Conservation (phyloP, 306 rosid genomes). For the Abrus pulchellus region DNA sequence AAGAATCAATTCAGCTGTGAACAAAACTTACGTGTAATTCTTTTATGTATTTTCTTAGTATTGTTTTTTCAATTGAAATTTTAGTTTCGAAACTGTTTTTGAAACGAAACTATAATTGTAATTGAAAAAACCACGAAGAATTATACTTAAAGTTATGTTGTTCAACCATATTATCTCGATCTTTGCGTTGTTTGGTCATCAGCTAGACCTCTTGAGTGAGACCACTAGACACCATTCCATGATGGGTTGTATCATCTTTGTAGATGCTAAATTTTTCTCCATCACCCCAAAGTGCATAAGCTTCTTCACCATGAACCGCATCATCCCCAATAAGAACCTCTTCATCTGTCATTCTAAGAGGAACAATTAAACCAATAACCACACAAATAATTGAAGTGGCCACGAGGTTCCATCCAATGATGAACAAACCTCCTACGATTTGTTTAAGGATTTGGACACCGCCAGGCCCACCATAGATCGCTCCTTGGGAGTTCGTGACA, state of each 20-base stretch:
- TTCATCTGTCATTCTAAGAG: conserved; percentile 67
- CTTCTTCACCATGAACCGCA: conserved; percentile 75
- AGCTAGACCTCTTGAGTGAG: conserved; percentile 55
- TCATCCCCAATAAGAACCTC: conserved; percentile 68
- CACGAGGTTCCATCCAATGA: conserved; percentile 63
- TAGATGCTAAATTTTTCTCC: conserved; percentile 61
- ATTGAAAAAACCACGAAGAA: too few species aligned
- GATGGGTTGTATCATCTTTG: conserved; percentile 50
- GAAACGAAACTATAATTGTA: too few species aligned
- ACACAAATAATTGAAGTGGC: conserved; percentile 63
- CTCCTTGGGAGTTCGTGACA: conserved; percentile 53
- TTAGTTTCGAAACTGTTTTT: too few species aligned
- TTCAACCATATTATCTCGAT: too few species aligned
- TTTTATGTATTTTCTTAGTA: too few species aligned
- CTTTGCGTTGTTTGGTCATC: too few species aligned
- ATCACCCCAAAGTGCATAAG: conserved; percentile 72
- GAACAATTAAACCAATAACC: conserved; percentile 38
- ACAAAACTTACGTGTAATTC: too few species aligned
- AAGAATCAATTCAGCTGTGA: conserved; percentile 20
- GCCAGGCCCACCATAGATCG: conserved; percentile 61
- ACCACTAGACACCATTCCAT: conserved; percentile 45
- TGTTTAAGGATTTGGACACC: conserved; percentile 65
- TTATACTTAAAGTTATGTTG: too few species aligned
- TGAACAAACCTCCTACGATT: conserved; percentile 57
- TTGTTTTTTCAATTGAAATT: too few species aligned